Conservation (phyloP, 352 stramenopile species). For the Globisporangium paddicum region DNA sequence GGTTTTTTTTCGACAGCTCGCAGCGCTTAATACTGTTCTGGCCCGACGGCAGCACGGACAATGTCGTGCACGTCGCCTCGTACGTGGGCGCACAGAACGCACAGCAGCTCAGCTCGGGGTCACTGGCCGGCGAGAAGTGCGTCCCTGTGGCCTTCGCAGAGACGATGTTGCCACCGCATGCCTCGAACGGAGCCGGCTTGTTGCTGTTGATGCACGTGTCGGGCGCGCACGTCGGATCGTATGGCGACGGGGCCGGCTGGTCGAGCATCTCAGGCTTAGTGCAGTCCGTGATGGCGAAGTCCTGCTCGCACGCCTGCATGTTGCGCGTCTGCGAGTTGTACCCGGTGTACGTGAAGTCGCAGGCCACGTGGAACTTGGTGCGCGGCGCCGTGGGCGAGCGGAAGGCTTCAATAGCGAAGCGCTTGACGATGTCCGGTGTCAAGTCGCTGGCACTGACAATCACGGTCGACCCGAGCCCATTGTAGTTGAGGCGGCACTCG, state of each 20-base stretch:
- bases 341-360: constrained; percentile 48
- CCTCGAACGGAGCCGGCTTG: constrained; percentile 32
- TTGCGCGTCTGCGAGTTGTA: constrained; percentile 10
- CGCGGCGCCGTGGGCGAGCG: constrained; percentile 25
- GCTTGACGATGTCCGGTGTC: constrained; percentile 39
- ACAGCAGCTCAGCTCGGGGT: constrained; percentile 43
- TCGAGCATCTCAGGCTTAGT: constrained; percentile 44
- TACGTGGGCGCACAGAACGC: constrained; percentile 26
- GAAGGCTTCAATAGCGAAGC: constrained; percentile 45
- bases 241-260: constrained; percentile 11
- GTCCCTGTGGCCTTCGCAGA: not conserved
- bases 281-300: constrained; percentile 63
- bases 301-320: constrained; percentile 31
- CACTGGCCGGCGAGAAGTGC: not conserved
- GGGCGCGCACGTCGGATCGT: constrained; percentile 27
- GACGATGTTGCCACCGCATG: constrained; percentile 46
- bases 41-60: constrained; percentile 32
- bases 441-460: constrained; percentile 15
- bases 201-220: constrained; percentile 20
- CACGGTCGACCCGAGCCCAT: not conserved
- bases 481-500: constrained; percentile 31
- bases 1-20: constrained; percentile 18
- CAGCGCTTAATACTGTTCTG: constrained; percentile 48
- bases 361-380: constrained; percentile 46
- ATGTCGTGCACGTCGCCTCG: constrained; percentile 29